These are phyloP conservation scores for Colletotrichum sp. DNA, from an alignment of 2,329 filamentous ascomycete species.

Conservation along the genomic window DNA sequence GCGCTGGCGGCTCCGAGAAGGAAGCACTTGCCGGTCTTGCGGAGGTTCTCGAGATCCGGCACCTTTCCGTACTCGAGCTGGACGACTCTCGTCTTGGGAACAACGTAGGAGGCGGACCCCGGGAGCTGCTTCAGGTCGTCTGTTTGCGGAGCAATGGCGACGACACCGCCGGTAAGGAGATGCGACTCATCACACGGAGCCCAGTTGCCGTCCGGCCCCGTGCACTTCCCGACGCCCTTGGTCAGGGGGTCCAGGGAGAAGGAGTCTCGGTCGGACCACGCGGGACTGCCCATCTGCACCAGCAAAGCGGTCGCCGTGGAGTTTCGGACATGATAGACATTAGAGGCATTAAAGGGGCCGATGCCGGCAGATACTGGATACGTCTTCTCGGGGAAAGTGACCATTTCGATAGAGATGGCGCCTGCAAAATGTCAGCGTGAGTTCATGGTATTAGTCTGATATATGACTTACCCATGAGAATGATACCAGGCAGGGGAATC, in stretches of 20 bases:
- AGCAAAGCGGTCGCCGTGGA: conserved; percentile 2
- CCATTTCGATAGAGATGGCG: conserved; percentile 5
- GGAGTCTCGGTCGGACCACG: conserved; percentile 14
- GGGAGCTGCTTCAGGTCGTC: background rate
- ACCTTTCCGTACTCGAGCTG: conserved; percentile 11
- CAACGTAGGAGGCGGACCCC: background rate
- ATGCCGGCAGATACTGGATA: conserved; percentile 9
- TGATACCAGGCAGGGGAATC: conserved; percentile 6
- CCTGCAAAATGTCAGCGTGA: background rate
- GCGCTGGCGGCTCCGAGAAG: background rate
- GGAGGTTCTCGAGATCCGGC: background rate
- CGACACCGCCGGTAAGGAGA: background rate
- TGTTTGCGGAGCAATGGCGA: conserved; percentile 1
- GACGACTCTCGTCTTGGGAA: background rate
- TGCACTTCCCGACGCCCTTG: background rate
- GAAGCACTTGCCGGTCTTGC: background rate
- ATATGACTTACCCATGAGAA: conserved; percentile 17
- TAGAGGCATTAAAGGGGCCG: conserved; percentile 9
- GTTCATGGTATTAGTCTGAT: accelerated
- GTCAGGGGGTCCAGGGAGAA: conserved; percentile 3
- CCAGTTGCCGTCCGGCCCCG: background rate
- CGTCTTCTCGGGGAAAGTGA: conserved; percentile 13
- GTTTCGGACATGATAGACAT: background rate
- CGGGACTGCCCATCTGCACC: conserved; percentile 14
- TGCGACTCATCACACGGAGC: conserved; percentile 7